These are phyloP conservation scores for Apocynum venetum DNA, from an alignment of 257 asterid species.

Conservation along the genomic window DNA sequence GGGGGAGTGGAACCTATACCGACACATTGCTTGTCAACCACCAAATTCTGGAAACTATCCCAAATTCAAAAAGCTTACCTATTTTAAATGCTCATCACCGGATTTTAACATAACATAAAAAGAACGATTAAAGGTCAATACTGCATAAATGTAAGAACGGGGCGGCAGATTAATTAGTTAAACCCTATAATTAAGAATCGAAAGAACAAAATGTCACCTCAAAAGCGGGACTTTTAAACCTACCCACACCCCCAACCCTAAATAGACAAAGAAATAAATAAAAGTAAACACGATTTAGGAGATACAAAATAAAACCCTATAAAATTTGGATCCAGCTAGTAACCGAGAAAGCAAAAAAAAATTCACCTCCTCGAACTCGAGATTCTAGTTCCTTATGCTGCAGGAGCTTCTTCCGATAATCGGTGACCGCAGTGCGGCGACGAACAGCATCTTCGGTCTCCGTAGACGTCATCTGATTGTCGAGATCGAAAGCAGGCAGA, in stretches of 20 bases:
- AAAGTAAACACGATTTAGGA: background rate
- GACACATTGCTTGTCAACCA: no score
- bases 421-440: constrained; percentile 29
- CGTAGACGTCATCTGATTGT: constrained; percentile 19
- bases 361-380: constrained; percentile 30
- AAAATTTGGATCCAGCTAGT: background rate
- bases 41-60: background rate
- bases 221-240: background rate
- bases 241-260: background rate
- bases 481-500: background rate
- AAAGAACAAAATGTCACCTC: background rate
- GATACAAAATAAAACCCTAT: background rate
- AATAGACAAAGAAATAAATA: background rate
- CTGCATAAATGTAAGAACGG: background rate
- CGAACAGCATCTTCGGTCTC: constrained; percentile 40
- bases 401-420: constrained; percentile 39
- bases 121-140: background rate
- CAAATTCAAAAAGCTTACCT: background rate
- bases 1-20: background rate
- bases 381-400: constrained; percentile 40
- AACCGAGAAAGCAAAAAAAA: background rate
- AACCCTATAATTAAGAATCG: background rate
- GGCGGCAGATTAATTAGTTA: background rate
- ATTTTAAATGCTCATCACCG: background rate
- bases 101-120: background rate